Conservation (phyloP, 306 rosid genomes). For the Fragaria vesca region DNA sequence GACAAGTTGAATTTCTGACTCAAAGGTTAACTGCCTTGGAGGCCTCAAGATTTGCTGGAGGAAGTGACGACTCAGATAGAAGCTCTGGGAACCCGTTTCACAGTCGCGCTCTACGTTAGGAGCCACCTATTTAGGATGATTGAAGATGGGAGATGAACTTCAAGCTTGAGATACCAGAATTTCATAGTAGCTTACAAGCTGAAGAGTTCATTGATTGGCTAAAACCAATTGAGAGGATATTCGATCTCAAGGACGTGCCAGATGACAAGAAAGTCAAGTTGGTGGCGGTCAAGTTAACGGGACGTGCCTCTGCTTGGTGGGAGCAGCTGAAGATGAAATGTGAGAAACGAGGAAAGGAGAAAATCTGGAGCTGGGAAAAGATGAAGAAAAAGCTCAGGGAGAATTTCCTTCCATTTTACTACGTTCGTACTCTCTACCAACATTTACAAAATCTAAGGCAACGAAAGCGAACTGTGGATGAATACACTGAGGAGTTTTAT, state of each 20-base stretch:
- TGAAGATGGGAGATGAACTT: background rate
- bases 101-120: background rate
- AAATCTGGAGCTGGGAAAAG: background rate
- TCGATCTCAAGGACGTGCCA: background rate
- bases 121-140: background rate
- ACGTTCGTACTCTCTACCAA: background rate
- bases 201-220: background rate
- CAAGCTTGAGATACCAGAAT: background rate
- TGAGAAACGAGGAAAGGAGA: background rate
- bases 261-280: background rate
- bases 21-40: background rate
- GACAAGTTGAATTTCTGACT: background rate
- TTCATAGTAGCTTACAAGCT: background rate
- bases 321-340: background rate
- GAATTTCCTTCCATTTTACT: background rate
- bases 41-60: background rate
- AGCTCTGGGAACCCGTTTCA: background rate
- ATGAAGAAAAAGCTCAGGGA: background rate
- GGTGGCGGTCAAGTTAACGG: background rate
- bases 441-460: background rate
- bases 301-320: background rate
- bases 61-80: background rate
- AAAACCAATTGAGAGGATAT: background rate
- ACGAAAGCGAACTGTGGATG: background rate
- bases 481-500: background rate